Evolutionary conservation across 1,284 basidiomycete species (phyloP).

Genomic region (Moesziomyces globuligerus): DNA sequence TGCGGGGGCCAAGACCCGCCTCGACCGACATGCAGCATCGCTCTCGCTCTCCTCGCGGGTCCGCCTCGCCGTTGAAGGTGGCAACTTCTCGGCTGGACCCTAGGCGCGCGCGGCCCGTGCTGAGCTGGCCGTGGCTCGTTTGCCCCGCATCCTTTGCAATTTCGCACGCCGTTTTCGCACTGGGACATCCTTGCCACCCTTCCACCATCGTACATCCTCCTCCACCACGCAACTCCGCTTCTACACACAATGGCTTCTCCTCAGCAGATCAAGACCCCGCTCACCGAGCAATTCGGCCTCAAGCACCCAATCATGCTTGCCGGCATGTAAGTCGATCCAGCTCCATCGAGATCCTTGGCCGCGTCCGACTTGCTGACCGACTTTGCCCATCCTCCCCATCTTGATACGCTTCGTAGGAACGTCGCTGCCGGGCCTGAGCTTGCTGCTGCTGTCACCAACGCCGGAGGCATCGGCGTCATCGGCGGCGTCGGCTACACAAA

Average conservation of each 20-base stretch:
- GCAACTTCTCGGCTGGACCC: not conserved
- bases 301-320: constrained; percentile 88
- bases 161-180: not conserved
- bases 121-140: not conserved
- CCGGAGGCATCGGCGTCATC: constrained; percentile 61
- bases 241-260: constrained; percentile 43
- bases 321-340: constrained; percentile 68
- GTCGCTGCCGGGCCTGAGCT: constrained; percentile 60
- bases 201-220: not conserved
- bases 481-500: constrained; percentile 61
- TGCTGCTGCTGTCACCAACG: constrained; percentile 61
- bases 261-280: constrained; percentile 53
- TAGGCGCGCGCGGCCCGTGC: not conserved
- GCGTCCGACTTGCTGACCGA: constrained; percentile 1
- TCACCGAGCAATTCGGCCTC: constrained; percentile 73
- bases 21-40: not conserved
- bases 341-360: not conserved
- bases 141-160: constrained; percentile 7
- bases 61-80: too few species aligned
- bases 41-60: not conserved
- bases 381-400: not conserved
- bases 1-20: not conserved
- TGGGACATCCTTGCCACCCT: not conserved
- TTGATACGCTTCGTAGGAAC: constrained; percentile 35
- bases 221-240: not conserved